phyloP scores from a whole-genome alignment of 768 basidiomycete genomes.

The Myochromella boudieri region DNA sequence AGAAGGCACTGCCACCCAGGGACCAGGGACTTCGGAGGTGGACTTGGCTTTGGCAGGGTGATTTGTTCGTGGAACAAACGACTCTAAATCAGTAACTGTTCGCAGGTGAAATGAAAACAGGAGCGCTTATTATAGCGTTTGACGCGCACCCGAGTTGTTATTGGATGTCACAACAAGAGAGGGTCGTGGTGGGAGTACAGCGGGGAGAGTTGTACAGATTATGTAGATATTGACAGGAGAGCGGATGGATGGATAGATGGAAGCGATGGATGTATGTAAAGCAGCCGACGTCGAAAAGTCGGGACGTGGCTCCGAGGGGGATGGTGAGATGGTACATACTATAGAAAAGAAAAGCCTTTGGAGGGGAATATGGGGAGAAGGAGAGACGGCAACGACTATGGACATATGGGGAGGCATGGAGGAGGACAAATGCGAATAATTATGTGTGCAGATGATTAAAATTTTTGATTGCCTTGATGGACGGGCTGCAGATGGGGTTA shows the following conservation, averaged over 20 bases:
- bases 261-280: background rate
- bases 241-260: background rate
- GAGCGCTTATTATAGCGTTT: too few relatives aligned
- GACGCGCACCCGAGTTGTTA: too few relatives aligned
- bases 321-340: background rate
- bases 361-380: background rate
- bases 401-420: background rate
- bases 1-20: conserved; percentile 1
- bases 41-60: background rate
- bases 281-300: background rate
- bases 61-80: background rate
- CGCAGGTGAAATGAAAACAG: too few relatives aligned
- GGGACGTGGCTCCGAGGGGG: background rate
- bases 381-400: background rate
- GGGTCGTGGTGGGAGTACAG: background rate
- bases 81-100: background rate
- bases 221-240: background rate
- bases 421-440: conserved; percentile 10
- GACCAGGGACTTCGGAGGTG: background rate
- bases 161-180: background rate
- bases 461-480: conserved; percentile 16
- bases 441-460: too few relatives aligned
- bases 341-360: background rate
- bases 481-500: conserved; percentile 13
- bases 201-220: background rate